Evolutionary conservation across 2,329 filamentous ascomycete species (phyloP).

Genomic region (Akanthomyces dipterigenus): DNA sequence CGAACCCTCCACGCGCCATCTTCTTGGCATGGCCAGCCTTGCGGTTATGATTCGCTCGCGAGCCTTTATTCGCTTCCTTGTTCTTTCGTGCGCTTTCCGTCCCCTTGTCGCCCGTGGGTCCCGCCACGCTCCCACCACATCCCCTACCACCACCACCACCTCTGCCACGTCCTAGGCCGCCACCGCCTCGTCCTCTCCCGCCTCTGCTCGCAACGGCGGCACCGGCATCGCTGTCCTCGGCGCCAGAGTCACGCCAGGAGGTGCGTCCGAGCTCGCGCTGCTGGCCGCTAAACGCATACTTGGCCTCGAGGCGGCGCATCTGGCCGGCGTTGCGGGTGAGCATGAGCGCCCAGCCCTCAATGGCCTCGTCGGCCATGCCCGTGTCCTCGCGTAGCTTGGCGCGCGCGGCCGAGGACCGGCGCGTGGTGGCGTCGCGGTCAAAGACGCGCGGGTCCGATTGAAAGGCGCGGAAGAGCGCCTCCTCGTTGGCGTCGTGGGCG

Average conservation of each 20-base stretch:
- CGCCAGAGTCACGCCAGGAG: constrained; percentile 55
- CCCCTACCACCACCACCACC: constrained; percentile 41
- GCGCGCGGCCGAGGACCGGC: constrained; percentile 53
- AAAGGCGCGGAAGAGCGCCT: constrained; percentile 66
- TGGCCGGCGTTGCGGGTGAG: constrained; percentile 64
- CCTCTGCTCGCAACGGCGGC: constrained; percentile 28
- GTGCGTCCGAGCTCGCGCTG: constrained; percentile 61
- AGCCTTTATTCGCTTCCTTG: constrained; percentile 79
- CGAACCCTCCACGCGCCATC: constrained; percentile 48
- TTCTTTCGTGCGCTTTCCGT: constrained; percentile 63
- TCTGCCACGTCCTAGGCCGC: constrained; percentile 41
- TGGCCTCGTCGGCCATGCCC: constrained; percentile 84
- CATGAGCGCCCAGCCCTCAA: constrained; percentile 94
- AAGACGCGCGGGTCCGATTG: constrained; percentile 60
- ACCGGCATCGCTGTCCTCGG: constrained; percentile 50
- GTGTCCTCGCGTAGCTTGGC: constrained; percentile 64
- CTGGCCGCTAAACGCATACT: constrained; percentile 58
- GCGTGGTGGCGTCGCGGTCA: constrained; percentile 61
- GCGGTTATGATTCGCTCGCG: constrained; percentile 79
- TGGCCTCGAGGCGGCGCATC: constrained; percentile 62
- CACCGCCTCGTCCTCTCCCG: constrained; percentile 39
- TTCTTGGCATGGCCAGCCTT: constrained; percentile 63
- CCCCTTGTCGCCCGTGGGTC: constrained; percentile 60
- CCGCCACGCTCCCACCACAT: constrained; percentile 54
- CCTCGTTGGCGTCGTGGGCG: constrained; percentile 53